Percentiles rank a stretch among this genome's conserved stretches.
phyloP scores from a whole-genome alignment of 257 asterid species.

The Nicotiana otophora region DNA sequence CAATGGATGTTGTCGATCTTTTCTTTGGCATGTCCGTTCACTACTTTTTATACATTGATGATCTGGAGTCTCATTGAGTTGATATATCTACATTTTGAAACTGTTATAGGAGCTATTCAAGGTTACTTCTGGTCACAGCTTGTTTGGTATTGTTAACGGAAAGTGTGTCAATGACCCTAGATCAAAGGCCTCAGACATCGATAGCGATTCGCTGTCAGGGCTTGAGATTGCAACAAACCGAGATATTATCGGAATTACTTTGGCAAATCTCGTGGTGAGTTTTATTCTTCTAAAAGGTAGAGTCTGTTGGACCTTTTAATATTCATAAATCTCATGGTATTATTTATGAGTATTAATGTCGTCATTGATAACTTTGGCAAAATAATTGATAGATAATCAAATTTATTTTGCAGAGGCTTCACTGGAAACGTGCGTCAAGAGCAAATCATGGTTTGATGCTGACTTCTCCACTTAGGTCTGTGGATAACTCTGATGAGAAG shows the following conservation, averaged over 20 bases:
- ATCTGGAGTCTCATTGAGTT: not conserved
- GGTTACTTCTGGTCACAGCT: slow-evolving; percentile 75
- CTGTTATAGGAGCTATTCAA: slow-evolving; percentile 69
- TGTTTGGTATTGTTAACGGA: slow-evolving; percentile 77
- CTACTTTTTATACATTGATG: not conserved
- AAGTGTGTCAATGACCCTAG: slow-evolving; percentile 85
- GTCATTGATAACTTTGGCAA: not conserved
- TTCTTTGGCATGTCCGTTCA: not conserved
- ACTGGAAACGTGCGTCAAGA: slow-evolving; percentile 94
- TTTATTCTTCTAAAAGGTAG: not conserved
- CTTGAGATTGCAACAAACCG: slow-evolving; percentile 85
- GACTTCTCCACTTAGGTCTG: slow-evolving; percentile 83
- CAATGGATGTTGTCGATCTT: not conserved
- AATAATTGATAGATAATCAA: not conserved
- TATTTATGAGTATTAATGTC: not conserved
- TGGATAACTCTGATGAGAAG: slow-evolving; percentile 42
- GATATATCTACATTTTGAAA: slow-evolving; percentile 1
- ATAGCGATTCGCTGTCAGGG: slow-evolving; percentile 64
- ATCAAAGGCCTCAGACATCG: slow-evolving; percentile 86
- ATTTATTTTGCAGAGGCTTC: slow-evolving; percentile 63
- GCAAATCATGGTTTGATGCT: slow-evolving; percentile 71
- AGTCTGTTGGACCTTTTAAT: not conserved
- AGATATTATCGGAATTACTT: slow-evolving; percentile 81
- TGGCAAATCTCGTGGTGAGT: slow-evolving; percentile 92
- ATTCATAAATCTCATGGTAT: not conserved